Base-by-base conservation (phyloP, 441 rosid species). In the Populus hybrid region DNA sequence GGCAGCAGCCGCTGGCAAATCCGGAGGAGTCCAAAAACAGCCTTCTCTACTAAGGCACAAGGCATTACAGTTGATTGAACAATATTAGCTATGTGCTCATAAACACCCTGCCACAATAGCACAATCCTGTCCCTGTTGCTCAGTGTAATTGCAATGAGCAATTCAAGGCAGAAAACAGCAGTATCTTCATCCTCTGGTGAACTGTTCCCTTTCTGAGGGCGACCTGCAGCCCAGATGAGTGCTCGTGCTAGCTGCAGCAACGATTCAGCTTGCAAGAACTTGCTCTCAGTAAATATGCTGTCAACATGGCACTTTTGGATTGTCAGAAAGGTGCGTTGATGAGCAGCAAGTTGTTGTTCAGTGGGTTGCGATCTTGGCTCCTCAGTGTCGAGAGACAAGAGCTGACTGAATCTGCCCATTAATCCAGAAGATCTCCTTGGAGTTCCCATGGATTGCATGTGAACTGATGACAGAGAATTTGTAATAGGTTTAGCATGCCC, bases 341-440 rank as follows among this genome's bases (percentile, higher is more conserved):
- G 97, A 85, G 99, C 98, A 78, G 99, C 99, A 82, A 96, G 97
- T 83, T 96, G 94, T 79, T 94, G 32, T 30, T 30, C 97, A 34
- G 97, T 92, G 28, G 99, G 99, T 81, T 91, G 98, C 35, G 93
- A 93, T 82, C 97, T 90, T 80, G 32, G 32, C 32, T 30, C 32
- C 32, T 30, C 32, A 30, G 32, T 30, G 32, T 30, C 32, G 32
- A 30, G 32, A 30, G 32, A 30, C 32, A 30, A 30, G 32, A 96
- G 97, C 86, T 96, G 98, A 88, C 99, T 96, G 89, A 96, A 96
- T 82, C 99, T 83, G 74, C 99, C 99, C 98, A 96, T 96, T 83
- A 96, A 87, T 70, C 99, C 98, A 38, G 98, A 93, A 63, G 99
- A 94, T 87, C 94, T 90, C 83, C 98, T 86, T 0, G 95, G 97